Evolutionary conservation across 2,329 filamentous ascomycete genomes (phyloP).

Genomic region (Huntiella decipiens): DNA sequence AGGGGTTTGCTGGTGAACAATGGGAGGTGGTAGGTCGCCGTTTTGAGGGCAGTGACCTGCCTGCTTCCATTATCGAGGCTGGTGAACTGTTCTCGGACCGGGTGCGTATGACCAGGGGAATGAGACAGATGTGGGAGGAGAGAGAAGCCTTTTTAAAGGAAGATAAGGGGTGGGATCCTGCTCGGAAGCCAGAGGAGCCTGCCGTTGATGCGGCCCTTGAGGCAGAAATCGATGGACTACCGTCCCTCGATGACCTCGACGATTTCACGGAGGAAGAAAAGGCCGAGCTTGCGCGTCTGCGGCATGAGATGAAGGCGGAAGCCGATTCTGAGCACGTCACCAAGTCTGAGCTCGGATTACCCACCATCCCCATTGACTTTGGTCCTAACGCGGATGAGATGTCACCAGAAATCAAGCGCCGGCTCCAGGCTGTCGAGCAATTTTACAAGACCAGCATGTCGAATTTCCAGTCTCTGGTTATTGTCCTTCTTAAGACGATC

Average conservation of each 20-base stretch:
- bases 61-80: conserved; percentile 84
- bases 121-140: conserved; percentile 88
- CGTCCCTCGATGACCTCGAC: conserved; percentile 24
- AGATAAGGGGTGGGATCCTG: conserved; percentile 63
- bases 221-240: conserved; percentile 17
- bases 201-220: conserved; percentile 22
- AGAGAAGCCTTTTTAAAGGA: conserved; percentile 80
- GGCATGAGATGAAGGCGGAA: conserved; percentile 22
- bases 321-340: conserved; percentile 13
- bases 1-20: conserved; percentile 64
- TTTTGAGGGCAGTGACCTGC: conserved; percentile 90
- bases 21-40: conserved; percentile 61
- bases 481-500: conserved; percentile 79
- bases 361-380: conserved; percentile 16
- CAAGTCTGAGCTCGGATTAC: conserved; percentile 15
- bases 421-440: conserved; percentile 54
- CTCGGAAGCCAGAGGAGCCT: conserved; percentile 16
- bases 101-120: conserved; percentile 78
- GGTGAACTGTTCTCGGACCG: conserved; percentile 78
- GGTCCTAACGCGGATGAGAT: conserved; percentile 31
- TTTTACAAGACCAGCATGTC: conserved; percentile 77
- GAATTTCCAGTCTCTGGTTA: conserved; percentile 78
- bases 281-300: conserved; percentile 24
- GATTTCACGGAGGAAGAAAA: conserved; percentile 25
- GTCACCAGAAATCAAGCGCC: conserved; percentile 37